phyloP scores from a whole-genome alignment of 1,139 yeast genomes.

The Zygoascus meyerae region DNA sequence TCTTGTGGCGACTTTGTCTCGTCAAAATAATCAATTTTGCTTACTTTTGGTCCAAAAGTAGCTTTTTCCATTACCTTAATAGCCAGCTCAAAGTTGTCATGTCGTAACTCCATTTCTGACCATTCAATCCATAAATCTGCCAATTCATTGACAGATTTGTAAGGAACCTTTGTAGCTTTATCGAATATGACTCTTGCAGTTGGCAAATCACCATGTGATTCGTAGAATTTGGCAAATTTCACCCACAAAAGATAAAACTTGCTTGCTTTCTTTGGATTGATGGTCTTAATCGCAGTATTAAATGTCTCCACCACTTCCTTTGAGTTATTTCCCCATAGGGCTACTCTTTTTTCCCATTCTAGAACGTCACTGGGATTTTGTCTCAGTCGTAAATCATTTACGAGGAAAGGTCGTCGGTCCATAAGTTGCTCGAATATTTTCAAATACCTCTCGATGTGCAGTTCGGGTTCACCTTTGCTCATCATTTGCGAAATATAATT shows the following conservation, averaged over 20 bases:
- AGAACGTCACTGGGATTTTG: conserved; percentile 58
- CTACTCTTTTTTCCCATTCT: conserved; percentile 62
- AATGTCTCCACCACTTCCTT: conserved; percentile 49
- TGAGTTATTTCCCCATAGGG: conserved; percentile 38
- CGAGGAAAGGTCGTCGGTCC: conserved; percentile 47
- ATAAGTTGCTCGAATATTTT: conserved; percentile 51
- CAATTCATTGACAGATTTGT: conserved; percentile 54
- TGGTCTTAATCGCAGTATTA: conserved; percentile 59
- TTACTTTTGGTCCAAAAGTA: conserved; percentile 40
- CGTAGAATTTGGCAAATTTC: conserved; percentile 61
- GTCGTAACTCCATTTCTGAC: conserved; percentile 59
- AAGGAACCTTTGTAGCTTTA: conserved; percentile 69
- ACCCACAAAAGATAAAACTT: conserved; percentile 53
- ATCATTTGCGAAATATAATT: conserved; percentile 39
- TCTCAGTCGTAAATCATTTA: conserved; percentile 62
- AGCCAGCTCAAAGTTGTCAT: conserved; percentile 49
- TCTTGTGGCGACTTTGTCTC: conserved; percentile 49
- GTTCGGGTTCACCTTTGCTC: conserved; percentile 23
- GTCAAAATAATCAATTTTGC: conserved; percentile 38
- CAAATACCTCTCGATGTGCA: conserved; percentile 37
- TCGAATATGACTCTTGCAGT: conserved; percentile 61
- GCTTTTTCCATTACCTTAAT: conserved; percentile 49
- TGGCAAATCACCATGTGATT: conserved; percentile 38
- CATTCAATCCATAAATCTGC: conserved; percentile 66
- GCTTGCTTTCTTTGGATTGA: conserved; percentile 52